These are phyloP conservation scores for Penicillium crustosum DNA, from an alignment of 2,329 filamentous ascomycete genomes.

Conservation along the genomic window DNA sequence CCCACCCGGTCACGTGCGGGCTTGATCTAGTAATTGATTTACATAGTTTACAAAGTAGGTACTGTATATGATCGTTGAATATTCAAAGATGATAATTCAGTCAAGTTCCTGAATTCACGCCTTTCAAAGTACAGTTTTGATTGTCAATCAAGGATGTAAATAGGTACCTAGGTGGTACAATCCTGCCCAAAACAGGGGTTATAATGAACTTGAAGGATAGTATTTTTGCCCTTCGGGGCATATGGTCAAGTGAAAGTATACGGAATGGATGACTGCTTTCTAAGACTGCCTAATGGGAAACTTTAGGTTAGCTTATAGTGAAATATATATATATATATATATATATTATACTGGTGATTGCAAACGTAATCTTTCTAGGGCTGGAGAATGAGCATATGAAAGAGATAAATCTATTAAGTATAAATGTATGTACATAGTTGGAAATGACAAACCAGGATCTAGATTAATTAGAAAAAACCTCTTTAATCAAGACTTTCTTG, in stretches of 20 bases:
- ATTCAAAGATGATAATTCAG: background rate
- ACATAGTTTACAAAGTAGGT: background rate
- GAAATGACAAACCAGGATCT: background rate
- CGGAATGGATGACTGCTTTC: too few species aligned
- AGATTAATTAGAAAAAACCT: background rate
- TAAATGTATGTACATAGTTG: background rate
- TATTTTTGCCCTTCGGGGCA: too few species aligned
- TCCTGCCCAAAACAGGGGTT: background rate
- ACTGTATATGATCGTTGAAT: background rate
- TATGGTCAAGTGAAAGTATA: too few species aligned
- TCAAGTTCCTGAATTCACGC: background rate
- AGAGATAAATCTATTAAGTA: too few species aligned
- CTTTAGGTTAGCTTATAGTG: too few species aligned
- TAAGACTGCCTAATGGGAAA: too few species aligned
- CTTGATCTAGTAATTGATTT: constrained; percentile 1
- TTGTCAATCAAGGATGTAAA: background rate
- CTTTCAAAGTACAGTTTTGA: background rate
- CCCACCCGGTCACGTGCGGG: background rate
- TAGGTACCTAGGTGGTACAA: background rate
- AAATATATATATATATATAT: too few species aligned
- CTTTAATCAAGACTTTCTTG: constrained; percentile 20
- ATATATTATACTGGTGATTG: too few species aligned
- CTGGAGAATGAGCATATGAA: too few species aligned
- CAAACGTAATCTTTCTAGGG: too few species aligned
- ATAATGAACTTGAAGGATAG: too few species aligned